Evolutionary conservation across 257 asterid genomes (phyloP), one percentile per base, ranked within the genome.

Genomic region (Nicotiana undulata): DNA sequence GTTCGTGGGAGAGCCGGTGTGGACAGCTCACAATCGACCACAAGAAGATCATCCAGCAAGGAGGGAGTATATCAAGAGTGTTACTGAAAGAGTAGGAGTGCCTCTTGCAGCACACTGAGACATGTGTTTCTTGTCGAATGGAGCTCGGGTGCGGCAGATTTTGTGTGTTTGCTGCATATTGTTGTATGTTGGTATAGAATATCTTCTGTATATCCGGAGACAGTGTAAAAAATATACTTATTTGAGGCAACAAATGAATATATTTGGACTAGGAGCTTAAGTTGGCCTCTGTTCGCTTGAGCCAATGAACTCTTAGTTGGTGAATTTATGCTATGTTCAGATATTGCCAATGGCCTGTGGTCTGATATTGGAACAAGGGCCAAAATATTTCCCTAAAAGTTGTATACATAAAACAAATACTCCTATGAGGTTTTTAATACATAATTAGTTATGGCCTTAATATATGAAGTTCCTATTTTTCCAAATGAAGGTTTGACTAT

Each of bases 1-100:
- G 88, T 94, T 92, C 7, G 94, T 94, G 85, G 97, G 98, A 79
- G 97, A 94, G 85, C 98, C 97, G 0, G 93, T 92, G 6, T 94
- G 98, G 97, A 91, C 93, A 1, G 90, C 98, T 6, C 88, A 85
- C 79, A 92, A 94, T 80, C 87, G 98, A 75, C 97, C 98, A 9
- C 97, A 92, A 75, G 98, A 91, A 83, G 85, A 87, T 79, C 97
- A 94, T 83, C 98, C 91, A 0, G 91, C 92, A 10, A 90, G 98
- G 79, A 89, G 84, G 86, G 89, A 65, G 53, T 93, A 93, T 80
- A 66, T 84, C 61, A 85, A 91, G 77, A 81, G 60, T 77, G 75
- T 88, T 75, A 66, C 75, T 51, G 85, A 81, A 65, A 83, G 80
- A 64, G 51, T 82, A n/a, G 88, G 88, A 20, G 66, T 81, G 74